Percentiles rank a stretch among this genome's conserved stretches.
Evolutionary conservation across 306 rosid species (phyloP).

Genomic region (Glycine latifolia): DNA sequence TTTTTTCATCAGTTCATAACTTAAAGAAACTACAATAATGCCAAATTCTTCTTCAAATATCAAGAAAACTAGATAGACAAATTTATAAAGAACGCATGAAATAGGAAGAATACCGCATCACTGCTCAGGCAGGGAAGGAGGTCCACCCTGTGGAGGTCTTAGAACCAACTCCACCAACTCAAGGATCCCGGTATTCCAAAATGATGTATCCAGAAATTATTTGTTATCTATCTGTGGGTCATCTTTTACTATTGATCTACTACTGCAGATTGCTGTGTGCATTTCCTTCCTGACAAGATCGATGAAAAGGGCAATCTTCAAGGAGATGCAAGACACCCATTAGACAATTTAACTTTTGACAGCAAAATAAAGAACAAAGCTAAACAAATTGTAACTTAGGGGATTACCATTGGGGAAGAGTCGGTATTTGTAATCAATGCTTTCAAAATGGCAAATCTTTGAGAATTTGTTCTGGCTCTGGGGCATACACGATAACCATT

Average conservation of each 20-base stretch:
- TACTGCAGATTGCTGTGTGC: conserved; percentile 60
- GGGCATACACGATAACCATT: conserved; percentile 71
- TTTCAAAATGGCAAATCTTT: conserved; percentile 73
- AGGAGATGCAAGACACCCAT: conserved; percentile 44
- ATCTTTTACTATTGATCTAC: conserved; percentile 47
- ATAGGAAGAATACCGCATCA: conserved; percentile 71
- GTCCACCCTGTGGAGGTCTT: conserved; percentile 87
- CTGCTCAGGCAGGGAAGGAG: conserved; percentile 89
- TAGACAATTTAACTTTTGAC: conserved; percentile 34
- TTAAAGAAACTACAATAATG: conserved; percentile 28
- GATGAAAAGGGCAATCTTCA: conserved; percentile 78
- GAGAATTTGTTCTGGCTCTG: conserved; percentile 62
- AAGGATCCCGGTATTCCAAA: conserved; percentile 71
- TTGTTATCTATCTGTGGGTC: conserved; percentile 35
- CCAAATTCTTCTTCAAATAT: conserved; percentile 28
- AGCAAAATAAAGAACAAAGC: conserved; percentile 9
- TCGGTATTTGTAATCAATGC: conserved; percentile 74
- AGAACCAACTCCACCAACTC: conserved; percentile 75
- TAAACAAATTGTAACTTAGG: conserved; percentile 37
- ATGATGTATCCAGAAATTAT: conserved; percentile 37
- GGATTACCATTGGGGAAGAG: conserved; percentile 82
- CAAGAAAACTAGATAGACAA: conserved; percentile 20
- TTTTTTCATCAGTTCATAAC: conserved; percentile 13
- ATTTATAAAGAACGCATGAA: conserved; percentile 28
- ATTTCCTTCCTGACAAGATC: conserved; percentile 75